Conservation (phyloP, 306 rosid genomes). For the Senna tora region DNA sequence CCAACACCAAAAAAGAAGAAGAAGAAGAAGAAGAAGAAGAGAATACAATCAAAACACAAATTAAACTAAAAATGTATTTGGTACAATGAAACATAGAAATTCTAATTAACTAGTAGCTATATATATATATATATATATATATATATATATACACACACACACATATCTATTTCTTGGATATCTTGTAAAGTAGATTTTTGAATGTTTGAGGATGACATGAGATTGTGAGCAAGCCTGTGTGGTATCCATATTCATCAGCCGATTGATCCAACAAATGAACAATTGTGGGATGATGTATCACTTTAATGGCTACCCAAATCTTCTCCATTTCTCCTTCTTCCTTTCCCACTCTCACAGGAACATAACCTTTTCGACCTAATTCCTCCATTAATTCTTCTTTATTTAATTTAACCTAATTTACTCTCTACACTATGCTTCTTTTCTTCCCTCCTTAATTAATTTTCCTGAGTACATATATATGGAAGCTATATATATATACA, state of each 20-base stretch:
- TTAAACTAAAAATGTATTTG: too few relatives aligned
- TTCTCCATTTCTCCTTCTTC: constrained; percentile 33
- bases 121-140: too few relatives aligned
- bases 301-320: constrained; percentile 45
- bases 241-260: constrained; percentile 43
- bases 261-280: constrained; percentile 38
- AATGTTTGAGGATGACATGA: constrained; percentile 22
- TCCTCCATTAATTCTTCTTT: too few relatives aligned
- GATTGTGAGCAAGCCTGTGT: constrained; percentile 46
- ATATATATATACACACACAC: too few relatives aligned
- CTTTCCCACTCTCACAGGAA: constrained; percentile 51
- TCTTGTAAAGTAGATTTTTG: constrained; percentile 36
- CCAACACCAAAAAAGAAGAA: too few relatives aligned
- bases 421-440: not conserved
- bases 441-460: not conserved
- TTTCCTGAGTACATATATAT: not conserved
- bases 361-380: constrained; percentile 46
- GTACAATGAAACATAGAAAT: too few relatives aligned
- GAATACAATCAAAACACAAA: too few relatives aligned
- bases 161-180: not conserved
- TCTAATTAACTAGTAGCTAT: too few relatives aligned
- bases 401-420: too few relatives aligned
- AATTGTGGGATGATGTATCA: constrained; percentile 41
- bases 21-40: too few relatives aligned
- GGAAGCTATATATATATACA: not conserved